These are phyloP conservation scores for Raphanus hybrid DNA, from an alignment of 441 rosid species.

Conservation along the genomic window DNA sequence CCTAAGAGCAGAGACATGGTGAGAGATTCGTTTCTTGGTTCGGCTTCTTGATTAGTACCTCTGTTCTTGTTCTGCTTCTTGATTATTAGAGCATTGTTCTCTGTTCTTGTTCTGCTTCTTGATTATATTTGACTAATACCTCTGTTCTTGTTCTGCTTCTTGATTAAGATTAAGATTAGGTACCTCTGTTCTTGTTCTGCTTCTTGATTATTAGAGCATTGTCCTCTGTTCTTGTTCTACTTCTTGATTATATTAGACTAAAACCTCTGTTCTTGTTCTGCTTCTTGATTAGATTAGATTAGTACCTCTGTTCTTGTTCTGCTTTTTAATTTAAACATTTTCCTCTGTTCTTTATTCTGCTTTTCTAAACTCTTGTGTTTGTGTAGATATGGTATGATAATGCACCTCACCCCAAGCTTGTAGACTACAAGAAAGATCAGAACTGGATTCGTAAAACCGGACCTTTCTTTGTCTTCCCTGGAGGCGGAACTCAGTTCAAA, in stretches of 20 bases:
- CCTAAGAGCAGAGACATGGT: constrained; percentile 97
- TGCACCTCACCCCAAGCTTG: constrained; percentile 88
- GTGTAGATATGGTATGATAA: constrained; percentile 80
- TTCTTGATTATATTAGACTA: not conserved
- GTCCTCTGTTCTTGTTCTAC: not conserved
- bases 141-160: not conserved
- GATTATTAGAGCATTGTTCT: no score
- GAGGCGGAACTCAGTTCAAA: constrained; percentile 95
- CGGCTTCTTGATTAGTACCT: no score
- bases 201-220: no score
- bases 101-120: not conserved
- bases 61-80: no score
- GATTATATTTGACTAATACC: not conserved
- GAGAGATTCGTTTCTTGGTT: constrained; percentile 55
- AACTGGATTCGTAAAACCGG: constrained; percentile 79
- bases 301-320: not conserved
- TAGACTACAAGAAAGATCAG: constrained; percentile 92
- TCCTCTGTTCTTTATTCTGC: not conserved
- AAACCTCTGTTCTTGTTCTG: not conserved
- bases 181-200: not conserved
- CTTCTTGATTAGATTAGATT: no score
- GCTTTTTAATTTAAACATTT: not conserved
- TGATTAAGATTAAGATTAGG: no score
- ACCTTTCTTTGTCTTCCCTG: constrained; percentile 79
- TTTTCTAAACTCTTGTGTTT: constrained; percentile 3